phyloP scores from a whole-genome alignment of 352 stramenopile species.

The Phytophthora sojae region DNA sequence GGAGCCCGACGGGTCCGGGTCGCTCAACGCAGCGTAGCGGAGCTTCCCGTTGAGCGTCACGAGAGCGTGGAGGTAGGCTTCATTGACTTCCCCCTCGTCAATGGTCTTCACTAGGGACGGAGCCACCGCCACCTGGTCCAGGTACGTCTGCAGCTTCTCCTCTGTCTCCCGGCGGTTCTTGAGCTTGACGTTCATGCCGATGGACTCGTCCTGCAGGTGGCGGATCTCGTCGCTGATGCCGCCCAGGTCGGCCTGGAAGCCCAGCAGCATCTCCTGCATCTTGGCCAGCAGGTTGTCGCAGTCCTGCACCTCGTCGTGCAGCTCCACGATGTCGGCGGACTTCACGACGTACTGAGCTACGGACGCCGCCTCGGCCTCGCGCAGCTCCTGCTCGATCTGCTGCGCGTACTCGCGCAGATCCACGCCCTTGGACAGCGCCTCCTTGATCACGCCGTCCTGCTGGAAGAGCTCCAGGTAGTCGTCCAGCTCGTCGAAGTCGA shows the following conservation, averaged over 20 bases:
- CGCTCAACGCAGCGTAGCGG: slow-evolving; percentile 83
- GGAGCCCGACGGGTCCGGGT: slow-evolving; percentile 61
- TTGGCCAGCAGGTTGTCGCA: slow-evolving; percentile 97
- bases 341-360: slow-evolving; percentile 91
- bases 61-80: slow-evolving; percentile 94
- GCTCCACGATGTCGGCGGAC: slow-evolving; percentile 88
- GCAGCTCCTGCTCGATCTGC: slow-evolving; percentile 92
- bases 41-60: slow-evolving; percentile 95
- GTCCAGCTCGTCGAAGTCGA: slow-evolving; percentile 94
- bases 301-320: slow-evolving; percentile 95
- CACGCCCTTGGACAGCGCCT: slow-evolving; percentile 91
- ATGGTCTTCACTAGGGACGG: slow-evolving; percentile 94
- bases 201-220: slow-evolving; percentile 96
- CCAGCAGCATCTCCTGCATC: slow-evolving; percentile 98
- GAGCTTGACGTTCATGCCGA: slow-evolving; percentile 94
- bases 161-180: slow-evolving; percentile 97
- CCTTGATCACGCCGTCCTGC: slow-evolving; percentile 93
- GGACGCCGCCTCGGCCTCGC: slow-evolving; percentile 83
- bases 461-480: slow-evolving; percentile 96
- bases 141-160: slow-evolving; percentile 92
- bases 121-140: slow-evolving; percentile 96
- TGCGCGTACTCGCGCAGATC: slow-evolving; percentile 92
- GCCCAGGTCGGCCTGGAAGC: slow-evolving; percentile 98
- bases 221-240: slow-evolving; percentile 98
- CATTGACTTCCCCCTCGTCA: slow-evolving; percentile 95